These are phyloP conservation scores for Grosmannia serpens DNA, from an alignment of 2,329 filamentous ascomycete genomes.

Conservation along the genomic window DNA sequence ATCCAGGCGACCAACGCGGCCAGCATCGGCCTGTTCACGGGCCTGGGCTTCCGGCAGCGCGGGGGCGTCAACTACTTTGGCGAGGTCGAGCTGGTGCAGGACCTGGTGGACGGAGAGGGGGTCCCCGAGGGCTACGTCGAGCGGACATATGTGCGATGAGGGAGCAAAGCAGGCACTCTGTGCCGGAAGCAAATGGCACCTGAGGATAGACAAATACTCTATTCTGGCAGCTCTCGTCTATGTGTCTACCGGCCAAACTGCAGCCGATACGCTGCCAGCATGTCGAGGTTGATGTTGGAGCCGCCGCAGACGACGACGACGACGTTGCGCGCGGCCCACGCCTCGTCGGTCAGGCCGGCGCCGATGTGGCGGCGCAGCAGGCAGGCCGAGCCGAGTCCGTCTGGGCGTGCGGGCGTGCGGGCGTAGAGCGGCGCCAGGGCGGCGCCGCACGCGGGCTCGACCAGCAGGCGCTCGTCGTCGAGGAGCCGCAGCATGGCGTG, in stretches of 20 bases:
- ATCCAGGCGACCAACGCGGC: slow-evolving; percentile 44
- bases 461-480: slow-evolving; percentile 69
- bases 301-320: slow-evolving; percentile 82
- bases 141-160: slow-evolving; percentile 1
- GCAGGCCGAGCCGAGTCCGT: background rate
- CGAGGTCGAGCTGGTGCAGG: slow-evolving; percentile 38
- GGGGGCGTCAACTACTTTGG: slow-evolving; percentile 48
- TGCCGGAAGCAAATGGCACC: too few relatives aligned
- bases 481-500: slow-evolving; percentile 65
- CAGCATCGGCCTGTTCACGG: slow-evolving; percentile 39
- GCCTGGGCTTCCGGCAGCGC: slow-evolving; percentile 39
- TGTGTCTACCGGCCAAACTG: slow-evolving; percentile 26
- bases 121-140: slow-evolving; percentile 8
- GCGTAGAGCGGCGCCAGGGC: slow-evolving; percentile 59
- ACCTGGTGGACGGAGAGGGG: slow-evolving; percentile 15
- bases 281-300: slow-evolving; percentile 50
- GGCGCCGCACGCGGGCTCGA: slow-evolving; percentile 79
- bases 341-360: slow-evolving; percentile 35
- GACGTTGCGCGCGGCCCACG: slow-evolving; percentile 57
- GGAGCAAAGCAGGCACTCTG: too few relatives aligned
- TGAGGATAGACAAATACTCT: too few relatives aligned
- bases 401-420: too few relatives aligned
- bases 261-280: slow-evolving; percentile 46
- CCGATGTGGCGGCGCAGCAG: slow-evolving; percentile 49
- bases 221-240: background rate